phyloP scores from a whole-genome alignment of 164 flowering plant species.

The Annona squamosa region DNA sequence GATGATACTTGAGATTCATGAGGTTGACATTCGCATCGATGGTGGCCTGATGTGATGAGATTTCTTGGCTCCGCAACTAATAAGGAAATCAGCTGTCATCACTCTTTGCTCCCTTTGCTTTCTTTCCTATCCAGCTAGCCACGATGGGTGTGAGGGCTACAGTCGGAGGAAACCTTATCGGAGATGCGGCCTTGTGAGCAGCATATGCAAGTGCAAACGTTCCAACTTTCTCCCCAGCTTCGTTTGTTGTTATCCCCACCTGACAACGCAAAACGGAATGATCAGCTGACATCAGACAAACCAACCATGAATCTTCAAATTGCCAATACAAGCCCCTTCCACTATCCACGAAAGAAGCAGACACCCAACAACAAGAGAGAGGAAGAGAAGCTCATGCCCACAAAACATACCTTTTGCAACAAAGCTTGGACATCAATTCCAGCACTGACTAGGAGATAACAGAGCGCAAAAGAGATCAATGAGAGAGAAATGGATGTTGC shows the following conservation, averaged over 20 bases:
- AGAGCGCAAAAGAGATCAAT: slow-evolving; percentile 75
- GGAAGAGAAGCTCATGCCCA: background rate
- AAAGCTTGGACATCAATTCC: slow-evolving; percentile 84
- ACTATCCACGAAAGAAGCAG: background rate
- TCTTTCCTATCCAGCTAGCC: slow-evolving; percentile 89
- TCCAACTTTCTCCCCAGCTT: slow-evolving; percentile 83
- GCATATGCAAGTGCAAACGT: slow-evolving; percentile 97
- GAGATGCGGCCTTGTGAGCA: slow-evolving; percentile 99
- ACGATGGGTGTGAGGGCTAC: slow-evolving; percentile 94
- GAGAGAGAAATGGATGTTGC: slow-evolving; percentile 94
- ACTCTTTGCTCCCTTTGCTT: slow-evolving; percentile 22
- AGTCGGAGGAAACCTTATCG: slow-evolving; percentile 94
- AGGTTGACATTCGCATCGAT: background rate
- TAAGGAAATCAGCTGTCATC: background rate
- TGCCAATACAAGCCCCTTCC: background rate
- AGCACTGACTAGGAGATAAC: slow-evolving; percentile 64
- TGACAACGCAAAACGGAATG: slow-evolving; percentile 11
- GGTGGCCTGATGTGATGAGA: background rate
- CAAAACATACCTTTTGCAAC: slow-evolving; percentile 58
- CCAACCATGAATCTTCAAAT: background rate
- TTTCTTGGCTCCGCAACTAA: background rate
- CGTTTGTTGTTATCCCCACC: slow-evolving; percentile 78
- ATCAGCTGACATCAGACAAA: background rate
- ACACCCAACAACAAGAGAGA: background rate
- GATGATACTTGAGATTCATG: background rate